phyloP scores from a whole-genome alignment of 805 yeast species.

The Hanseniaspora pseudoguilliermondii region DNA sequence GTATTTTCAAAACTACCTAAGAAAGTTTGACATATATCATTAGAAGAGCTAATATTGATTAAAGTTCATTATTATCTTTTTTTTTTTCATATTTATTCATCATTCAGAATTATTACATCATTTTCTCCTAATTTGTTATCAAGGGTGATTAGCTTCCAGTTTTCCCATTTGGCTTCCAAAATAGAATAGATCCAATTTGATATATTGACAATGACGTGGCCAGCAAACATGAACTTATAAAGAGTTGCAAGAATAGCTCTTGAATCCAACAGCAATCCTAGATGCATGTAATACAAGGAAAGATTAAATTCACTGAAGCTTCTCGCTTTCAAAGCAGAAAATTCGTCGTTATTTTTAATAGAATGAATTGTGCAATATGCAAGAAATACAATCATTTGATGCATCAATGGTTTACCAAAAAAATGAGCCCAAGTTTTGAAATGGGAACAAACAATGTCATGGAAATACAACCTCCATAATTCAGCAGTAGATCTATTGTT shows the following conservation, averaged over 20 bases:
- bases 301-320: background rate
- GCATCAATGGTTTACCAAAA: background rate
- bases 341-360: background rate
- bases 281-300: background rate
- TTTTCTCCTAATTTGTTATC: background rate
- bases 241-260: background rate
- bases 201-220: background rate
- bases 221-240: background rate
- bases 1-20: too few relatives aligned
- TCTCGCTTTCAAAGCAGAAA: background rate
- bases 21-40: too few relatives aligned
- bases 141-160: background rate
- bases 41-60: too few relatives aligned
- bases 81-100: background rate
- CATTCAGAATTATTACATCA: slow-evolving; percentile 1
- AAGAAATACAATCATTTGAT: background rate
- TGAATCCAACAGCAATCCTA: background rate
- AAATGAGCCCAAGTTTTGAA: background rate
- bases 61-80: background rate
- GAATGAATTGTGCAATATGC: background rate
- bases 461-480: background rate
- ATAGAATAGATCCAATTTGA: background rate
- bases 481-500: background rate
- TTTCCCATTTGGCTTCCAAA: background rate
- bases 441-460: background rate